phyloP scores from a whole-genome alignment of 306 rosid genomes.

The Castanea mollissima region DNA sequence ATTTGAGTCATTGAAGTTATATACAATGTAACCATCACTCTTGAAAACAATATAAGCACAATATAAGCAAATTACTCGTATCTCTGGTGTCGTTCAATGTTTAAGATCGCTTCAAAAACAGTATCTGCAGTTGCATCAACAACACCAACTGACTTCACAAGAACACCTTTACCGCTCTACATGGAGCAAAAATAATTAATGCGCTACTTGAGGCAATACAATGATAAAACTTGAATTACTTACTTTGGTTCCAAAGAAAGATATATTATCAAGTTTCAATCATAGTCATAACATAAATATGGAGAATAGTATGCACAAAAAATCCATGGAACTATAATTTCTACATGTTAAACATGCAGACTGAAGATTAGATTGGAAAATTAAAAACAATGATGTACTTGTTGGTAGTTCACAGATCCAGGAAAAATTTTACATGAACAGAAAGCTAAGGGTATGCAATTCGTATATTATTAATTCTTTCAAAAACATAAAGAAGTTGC shows the following conservation, averaged over 20 bases:
- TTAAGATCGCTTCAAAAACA: slow-evolving; percentile 73
- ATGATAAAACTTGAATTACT: not conserved
- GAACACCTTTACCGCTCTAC: slow-evolving; percentile 76
- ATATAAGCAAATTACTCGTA: slow-evolving; percentile 65
- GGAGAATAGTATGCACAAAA: not conserved
- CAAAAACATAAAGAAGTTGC: not conserved
- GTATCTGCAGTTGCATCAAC: slow-evolving; percentile 78
- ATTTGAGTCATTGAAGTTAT: slow-evolving; percentile 11
- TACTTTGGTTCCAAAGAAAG: not conserved
- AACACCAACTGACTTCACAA: slow-evolving; percentile 83
- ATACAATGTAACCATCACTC: not conserved
- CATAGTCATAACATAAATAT: not conserved
- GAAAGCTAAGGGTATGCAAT: too few species aligned
- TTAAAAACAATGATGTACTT: not conserved
- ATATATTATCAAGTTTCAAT: not conserved
- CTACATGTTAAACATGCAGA: not conserved
- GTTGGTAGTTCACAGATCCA: not conserved
- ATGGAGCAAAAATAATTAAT: slow-evolving; percentile 29
- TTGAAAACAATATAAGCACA: slow-evolving; percentile 2
- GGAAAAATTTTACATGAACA: not conserved
- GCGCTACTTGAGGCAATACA: slow-evolving; percentile 14
- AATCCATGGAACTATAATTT: not conserved
- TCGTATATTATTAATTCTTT: too few species aligned
- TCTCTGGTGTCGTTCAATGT: slow-evolving; percentile 65
- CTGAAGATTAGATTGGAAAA: not conserved